phyloP scores from a whole-genome alignment of 1,284 basidiomycete genomes.

The Xanthoconium separans region DNA sequence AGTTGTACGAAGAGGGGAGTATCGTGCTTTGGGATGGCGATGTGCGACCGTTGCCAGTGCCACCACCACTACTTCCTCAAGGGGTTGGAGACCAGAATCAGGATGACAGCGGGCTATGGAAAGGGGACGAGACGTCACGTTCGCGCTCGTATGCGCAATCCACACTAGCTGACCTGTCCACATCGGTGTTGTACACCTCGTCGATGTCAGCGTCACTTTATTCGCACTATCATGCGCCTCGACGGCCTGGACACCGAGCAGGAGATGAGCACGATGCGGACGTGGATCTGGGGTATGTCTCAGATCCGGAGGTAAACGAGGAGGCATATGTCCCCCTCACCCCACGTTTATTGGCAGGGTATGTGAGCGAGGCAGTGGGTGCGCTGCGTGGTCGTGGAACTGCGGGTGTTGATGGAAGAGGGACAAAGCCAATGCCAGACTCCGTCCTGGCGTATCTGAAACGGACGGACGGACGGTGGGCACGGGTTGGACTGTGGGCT shows the following conservation, averaged over 20 bases:
- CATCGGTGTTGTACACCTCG: conserved; percentile 13
- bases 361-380: conserved; percentile 47
- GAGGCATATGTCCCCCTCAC: conserved; percentile 60
- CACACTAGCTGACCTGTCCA: neutral
- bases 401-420: conserved; percentile 6
- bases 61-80: neutral
- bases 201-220: conserved; percentile 25
- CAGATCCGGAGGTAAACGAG: conserved; percentile 59
- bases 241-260: neutral
- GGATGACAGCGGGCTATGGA: conserved; percentile 41
- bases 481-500: conserved; percentile 56
- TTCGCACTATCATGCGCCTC: conserved; percentile 25
- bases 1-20: conserved; percentile 63
- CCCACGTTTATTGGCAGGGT: conserved; percentile 44
- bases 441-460: conserved; percentile 48
- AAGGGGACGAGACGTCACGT: conserved; percentile 23
- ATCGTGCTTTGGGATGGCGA: conserved; percentile 68
- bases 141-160: conserved; percentile 3
- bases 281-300: conserved; percentile 46
- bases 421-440: conserved; percentile 40
- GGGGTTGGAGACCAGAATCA: neutral
- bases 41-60: conserved; percentile 27
- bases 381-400: conserved; percentile 36
- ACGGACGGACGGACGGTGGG: conserved; percentile 60
- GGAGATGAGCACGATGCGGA: conserved; percentile 21